Conservation (phyloP, 75 land plant genomes). For the Ceratopteris richardii region DNA sequence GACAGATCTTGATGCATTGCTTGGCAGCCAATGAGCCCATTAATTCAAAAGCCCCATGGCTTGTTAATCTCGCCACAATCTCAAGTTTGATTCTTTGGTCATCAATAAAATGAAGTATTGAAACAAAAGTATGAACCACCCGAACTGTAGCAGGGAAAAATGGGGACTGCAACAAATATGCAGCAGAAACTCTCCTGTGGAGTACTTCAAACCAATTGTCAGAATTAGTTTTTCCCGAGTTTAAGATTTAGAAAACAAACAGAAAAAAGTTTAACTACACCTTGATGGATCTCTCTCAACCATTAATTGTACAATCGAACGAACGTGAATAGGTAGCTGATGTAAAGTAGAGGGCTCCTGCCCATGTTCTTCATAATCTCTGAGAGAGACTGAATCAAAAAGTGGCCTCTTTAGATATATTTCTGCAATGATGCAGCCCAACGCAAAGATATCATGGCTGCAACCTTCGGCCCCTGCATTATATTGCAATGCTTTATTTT, state of each 20-base stretch:
- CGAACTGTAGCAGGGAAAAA: slow-evolving; percentile 56
- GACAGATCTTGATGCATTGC: slow-evolving; percentile 60
- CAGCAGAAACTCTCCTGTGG: slow-evolving; percentile 67
- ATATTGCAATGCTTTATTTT: slow-evolving; percentile 20
- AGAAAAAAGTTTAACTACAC: slow-evolving; percentile 16
- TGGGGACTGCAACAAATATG: slow-evolving; percentile 56
- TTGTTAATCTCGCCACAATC: slow-evolving; percentile 70
- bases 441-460: slow-evolving; percentile 61
- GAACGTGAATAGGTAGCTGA: slow-evolving; percentile 52
- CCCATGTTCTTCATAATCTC: slow-evolving; percentile 36
- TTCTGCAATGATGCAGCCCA: slow-evolving; percentile 80
- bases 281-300: slow-evolving; percentile 49
- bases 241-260: too few relatives aligned
- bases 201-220: too few relatives aligned
- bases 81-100: slow-evolving; percentile 42
- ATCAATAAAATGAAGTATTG: slow-evolving; percentile 61
- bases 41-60: slow-evolving; percentile 44
- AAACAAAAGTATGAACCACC: slow-evolving; percentile 60
- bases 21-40: slow-evolving; percentile 73
- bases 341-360: slow-evolving; percentile 36
- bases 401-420: slow-evolving; percentile 65
- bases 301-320: slow-evolving; percentile 51
- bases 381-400: slow-evolving; percentile 55
- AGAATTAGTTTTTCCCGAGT: too few relatives aligned
- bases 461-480: slow-evolving; percentile 17